Conservation (phyloP, 2,329 filamentous ascomycete genomes). For the Alternaria hordeiaustralica region DNA sequence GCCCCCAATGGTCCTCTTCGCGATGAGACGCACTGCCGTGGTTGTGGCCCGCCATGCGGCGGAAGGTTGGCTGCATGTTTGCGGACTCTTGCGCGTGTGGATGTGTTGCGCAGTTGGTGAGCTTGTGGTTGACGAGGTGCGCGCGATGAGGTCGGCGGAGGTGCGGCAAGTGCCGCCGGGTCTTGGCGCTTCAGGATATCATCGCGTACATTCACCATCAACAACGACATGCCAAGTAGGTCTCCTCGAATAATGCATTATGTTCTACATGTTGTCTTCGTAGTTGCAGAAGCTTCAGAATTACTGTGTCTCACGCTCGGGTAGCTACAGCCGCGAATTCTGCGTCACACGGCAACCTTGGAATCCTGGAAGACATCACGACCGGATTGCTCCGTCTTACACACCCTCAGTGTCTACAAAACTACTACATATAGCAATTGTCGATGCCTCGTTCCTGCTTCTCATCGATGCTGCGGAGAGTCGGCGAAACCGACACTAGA, state of each 20-base stretch:
- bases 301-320: no score
- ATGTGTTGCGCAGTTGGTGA: slow-evolving; percentile 13
- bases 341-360: neutral
- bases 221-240: neutral
- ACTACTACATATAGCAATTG: neutral
- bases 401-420: neutral
- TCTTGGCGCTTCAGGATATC: slow-evolving; percentile 21
- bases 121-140: slow-evolving; percentile 16
- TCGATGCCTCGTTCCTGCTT: neutral
- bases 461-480: neutral
- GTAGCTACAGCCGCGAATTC: neutral
- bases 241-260: no score
- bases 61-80: slow-evolving; percentile 18
- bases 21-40: slow-evolving; percentile 27
- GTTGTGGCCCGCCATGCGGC: slow-evolving; percentile 39
- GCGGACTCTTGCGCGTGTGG: slow-evolving; percentile 19
- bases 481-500: slow-evolving; percentile 6
- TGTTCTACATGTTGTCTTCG: no score
- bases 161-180: slow-evolving; percentile 17
- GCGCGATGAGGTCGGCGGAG: slow-evolving; percentile 23
- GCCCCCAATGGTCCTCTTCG: neutral
- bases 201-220: neutral
- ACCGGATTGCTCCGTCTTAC: neutral
- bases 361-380: neutral
- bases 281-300: no score